Conservation (phyloP, 176 grass and related monocot species). For the Triticum turgidum region DNA sequence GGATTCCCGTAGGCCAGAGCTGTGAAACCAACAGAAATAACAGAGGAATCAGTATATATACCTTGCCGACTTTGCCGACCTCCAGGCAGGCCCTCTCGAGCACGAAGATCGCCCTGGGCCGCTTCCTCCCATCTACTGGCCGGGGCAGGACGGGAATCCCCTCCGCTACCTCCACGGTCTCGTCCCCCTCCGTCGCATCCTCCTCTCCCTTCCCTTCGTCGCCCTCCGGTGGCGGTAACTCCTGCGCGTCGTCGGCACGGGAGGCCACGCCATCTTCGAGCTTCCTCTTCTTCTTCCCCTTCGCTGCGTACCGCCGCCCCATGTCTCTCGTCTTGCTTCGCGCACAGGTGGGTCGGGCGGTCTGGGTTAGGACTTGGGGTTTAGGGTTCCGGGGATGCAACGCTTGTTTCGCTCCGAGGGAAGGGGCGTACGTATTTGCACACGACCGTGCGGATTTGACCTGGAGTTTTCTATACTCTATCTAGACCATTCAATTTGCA, state of each 20-base stretch:
- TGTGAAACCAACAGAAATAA: too few species aligned
- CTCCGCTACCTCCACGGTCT: slow-evolving; percentile 18
- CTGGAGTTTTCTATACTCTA: too few species aligned
- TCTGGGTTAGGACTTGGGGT: too few species aligned
- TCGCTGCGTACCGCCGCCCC: not conserved
- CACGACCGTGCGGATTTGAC: too few species aligned
- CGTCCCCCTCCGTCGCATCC: not conserved
- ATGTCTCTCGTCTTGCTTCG: not conserved
- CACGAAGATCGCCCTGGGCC: slow-evolving; percentile 66
- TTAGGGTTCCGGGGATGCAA: too few species aligned
- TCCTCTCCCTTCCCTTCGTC: slow-evolving; percentile 1
- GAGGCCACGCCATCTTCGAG: not conserved
- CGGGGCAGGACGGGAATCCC: slow-evolving; percentile 40
- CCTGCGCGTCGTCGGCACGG: not conserved
- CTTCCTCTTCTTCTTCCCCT: not conserved
- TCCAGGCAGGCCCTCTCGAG: slow-evolving; percentile 89
- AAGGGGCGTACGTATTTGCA: too few species aligned
- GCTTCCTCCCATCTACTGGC: slow-evolving; percentile 48
- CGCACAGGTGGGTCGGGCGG: too few species aligned
- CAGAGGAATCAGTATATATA: not conserved
- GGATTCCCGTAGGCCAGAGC: too few species aligned
- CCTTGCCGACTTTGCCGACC: slow-evolving; percentile 98
- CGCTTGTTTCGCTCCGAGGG: too few species aligned
- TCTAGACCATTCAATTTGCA: too few species aligned
- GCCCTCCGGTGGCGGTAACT: not conserved